Evolutionary conservation across 163 green algal genomes (phyloP).

Genomic region (Scenedesmus sp.): DNA sequence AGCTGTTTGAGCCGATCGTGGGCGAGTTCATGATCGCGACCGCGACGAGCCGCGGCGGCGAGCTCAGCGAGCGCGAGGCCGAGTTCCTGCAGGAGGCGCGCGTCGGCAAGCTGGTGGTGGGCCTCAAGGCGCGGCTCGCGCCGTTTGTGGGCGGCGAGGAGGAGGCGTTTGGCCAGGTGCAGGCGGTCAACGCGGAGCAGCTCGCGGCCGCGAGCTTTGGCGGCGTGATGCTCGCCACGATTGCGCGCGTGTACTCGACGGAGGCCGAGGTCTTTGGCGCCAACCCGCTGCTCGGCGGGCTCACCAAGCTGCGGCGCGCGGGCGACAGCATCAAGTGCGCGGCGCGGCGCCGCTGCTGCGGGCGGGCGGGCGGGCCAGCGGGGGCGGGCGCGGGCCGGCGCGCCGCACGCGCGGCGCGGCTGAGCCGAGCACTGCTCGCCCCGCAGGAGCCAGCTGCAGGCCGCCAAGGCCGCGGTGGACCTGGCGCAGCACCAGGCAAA

Average conservation of each 20-base stretch:
- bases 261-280: conserved; percentile 30
- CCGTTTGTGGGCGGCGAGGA: conserved; percentile 79
- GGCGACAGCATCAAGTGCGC: conserved; percentile 39
- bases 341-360: neutral
- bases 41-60: conserved; percentile 47
- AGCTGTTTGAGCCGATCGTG: conserved; percentile 85
- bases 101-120: conserved; percentile 73
- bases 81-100: conserved; percentile 65
- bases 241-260: conserved; percentile 35
- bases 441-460: conserved; percentile 62
- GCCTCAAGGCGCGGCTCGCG: conserved; percentile 78
- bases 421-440: no score
- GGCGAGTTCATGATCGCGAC: conserved; percentile 57
- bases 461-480: conserved; percentile 62
- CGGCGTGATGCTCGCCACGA: conserved; percentile 76
- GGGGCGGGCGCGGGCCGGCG: no score
- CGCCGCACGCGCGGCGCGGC: no score
- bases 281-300: conserved; percentile 35
- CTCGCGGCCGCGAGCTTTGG: conserved; percentile 83
- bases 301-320: conserved; percentile 26
- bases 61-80: conserved; percentile 59
- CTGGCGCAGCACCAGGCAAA: conserved; percentile 61
- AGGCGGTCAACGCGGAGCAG: conserved; percentile 38
- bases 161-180: conserved; percentile 75
- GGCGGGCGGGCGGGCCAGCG: no score